Percentiles rank a stretch among this genome's conserved stretches.
Conservation (phyloP, 805 yeast genomes). For the Scheffersomyces amazonensis region DNA sequence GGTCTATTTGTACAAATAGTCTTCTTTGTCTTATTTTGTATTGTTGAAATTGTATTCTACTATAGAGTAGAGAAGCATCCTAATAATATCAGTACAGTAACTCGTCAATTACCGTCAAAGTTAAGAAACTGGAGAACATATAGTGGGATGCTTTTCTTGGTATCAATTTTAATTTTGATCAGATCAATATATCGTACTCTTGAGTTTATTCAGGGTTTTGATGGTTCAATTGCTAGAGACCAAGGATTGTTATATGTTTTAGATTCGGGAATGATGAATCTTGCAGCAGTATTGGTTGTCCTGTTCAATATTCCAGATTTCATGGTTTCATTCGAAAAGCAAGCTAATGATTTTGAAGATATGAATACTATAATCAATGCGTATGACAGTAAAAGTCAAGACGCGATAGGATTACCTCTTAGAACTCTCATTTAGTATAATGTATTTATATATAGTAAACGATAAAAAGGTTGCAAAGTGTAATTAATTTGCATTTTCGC, state of each 20-base stretch:
- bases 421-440: too few species aligned
- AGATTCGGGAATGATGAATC: conserved; percentile 22
- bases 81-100: neutral
- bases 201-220: conserved; percentile 25
- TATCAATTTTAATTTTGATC: conserved; percentile 18
- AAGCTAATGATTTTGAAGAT: neutral
- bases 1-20: conserved; percentile 28
- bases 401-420: too few species aligned
- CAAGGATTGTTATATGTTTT: conserved; percentile 23
- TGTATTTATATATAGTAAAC: too few species aligned
- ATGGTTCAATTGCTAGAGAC: conserved; percentile 20
- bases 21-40: conserved; percentile 23
- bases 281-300: too few species aligned
- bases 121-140: conserved; percentile 3
- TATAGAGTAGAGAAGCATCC: conserved; percentile 1
- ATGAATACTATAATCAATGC: neutral
- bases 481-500: too few species aligned
- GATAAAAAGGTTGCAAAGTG: too few species aligned
- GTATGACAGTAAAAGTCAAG: too few species aligned
- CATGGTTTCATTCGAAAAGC: neutral
- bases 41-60: conserved; percentile 12
- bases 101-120: conserved; percentile 1
- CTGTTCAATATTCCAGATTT: conserved; percentile 4
- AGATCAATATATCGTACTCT: conserved; percentile 28
- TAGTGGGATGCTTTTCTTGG: conserved; percentile 5